Base-by-base conservation (phyloP, 2,329 filamentous ascomycete genomes). In the Diaporthe citrichinensis region DNA sequence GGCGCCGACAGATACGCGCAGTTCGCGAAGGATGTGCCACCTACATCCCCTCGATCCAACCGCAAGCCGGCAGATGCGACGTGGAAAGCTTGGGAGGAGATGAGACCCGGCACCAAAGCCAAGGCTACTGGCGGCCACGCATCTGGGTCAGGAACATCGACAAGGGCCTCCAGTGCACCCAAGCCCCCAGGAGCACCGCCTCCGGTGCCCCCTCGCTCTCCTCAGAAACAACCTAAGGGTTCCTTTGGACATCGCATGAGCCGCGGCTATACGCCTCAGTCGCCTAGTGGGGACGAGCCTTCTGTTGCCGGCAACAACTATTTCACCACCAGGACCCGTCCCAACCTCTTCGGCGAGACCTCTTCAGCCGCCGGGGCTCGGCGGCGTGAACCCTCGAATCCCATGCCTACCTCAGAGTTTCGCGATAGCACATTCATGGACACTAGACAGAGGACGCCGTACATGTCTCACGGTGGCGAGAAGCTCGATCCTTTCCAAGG, bases 401-500 rank as follows among this genome's bases (percentile, higher is more conserved):
- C 53, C 44, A 51, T 23, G 2, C 39, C 69, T 36, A 51, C 71
- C 36, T 55, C 62, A 5, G 69, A 61, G 12, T 51, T 72, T 89
- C 90, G 75, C 84, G 85, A 79, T 85, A 87, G 73, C 6, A 82
- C 81, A 1, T 84, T 84, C 58, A 74, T 84, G 57, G 88, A 91
- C 76, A 81, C 82, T n/a, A 86, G 90, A n/a, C 86, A 90, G 73
- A 90, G 89, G 78, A 90, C 88, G 8, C 90, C 90, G 0, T 92
- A 92, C 79, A 85, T 87, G 57, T 87, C 85, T 1, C 86, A 88
- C 44, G 86, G 89, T 17, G 90, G 91, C 46, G 91, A 92, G 80
- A 92, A 89, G 82, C 88, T 89, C 6, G 88, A 91, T 61, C 87
- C 89, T 0, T 91, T 90, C 75, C 89, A 90, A 59, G 87, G 85